Evolutionary conservation across 148 eudicot species (phyloP).

Genomic region (Spergularia bocconei): DNA sequence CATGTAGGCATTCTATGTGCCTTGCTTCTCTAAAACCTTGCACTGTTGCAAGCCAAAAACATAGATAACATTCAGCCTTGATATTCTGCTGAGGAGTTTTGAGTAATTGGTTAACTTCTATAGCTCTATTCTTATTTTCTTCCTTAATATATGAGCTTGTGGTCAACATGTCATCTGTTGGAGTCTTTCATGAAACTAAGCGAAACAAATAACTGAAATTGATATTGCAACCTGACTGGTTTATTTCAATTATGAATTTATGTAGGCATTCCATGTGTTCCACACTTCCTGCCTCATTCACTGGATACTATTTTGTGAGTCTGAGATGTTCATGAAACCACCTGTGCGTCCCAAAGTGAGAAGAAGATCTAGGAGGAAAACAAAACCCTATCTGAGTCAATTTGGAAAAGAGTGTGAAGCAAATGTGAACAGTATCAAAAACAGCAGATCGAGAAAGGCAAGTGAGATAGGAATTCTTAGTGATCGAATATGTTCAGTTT

Average conservation of each 20-base stretch:
- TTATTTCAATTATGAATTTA: background rate
- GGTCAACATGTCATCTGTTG: too few species aligned
- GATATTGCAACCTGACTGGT: background rate
- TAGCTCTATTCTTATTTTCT: too few species aligned
- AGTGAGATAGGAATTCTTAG: slow-evolving; percentile 18
- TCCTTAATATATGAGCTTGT: too few species aligned
- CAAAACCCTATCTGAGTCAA: slow-evolving; percentile 22
- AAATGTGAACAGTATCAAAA: slow-evolving; percentile 36
- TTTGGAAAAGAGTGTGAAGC: slow-evolving; percentile 24
- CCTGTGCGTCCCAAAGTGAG: slow-evolving; percentile 38
- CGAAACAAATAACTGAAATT: background rate
- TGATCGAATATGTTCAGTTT: slow-evolving; percentile 45
- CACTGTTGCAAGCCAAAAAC: background rate
- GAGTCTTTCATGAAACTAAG: too few species aligned
- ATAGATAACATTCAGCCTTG: background rate
- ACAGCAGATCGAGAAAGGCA: slow-evolving; percentile 31
- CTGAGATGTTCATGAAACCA: slow-evolving; percentile 50
- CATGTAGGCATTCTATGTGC: background rate
- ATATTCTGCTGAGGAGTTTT: background rate
- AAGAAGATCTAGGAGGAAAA: slow-evolving; percentile 40
- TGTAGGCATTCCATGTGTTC: slow-evolving; percentile 85
- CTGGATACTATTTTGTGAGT: slow-evolving; percentile 84
- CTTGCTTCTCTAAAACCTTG: background rate
- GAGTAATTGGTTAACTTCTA: too few species aligned
- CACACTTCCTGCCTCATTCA: slow-evolving; percentile 89